These are phyloP conservation scores for Penicillium paradoxum DNA, from an alignment of 495 filamentous ascomycete genomes.

Conservation along the genomic window DNA sequence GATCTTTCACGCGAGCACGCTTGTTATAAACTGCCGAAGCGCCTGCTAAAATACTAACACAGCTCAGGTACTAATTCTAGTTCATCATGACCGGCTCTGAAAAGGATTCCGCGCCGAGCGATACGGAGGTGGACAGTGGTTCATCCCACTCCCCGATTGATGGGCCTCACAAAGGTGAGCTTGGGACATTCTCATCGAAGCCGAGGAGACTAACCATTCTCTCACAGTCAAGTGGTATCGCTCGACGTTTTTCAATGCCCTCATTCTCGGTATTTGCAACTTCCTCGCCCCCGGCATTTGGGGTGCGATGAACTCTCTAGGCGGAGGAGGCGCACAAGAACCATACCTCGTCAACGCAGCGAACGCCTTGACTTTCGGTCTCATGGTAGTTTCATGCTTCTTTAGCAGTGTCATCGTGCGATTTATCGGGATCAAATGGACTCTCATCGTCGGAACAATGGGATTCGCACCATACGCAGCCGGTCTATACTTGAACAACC, in stretches of 20 bases:
- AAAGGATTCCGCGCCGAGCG: constrained; percentile 17
- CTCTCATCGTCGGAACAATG: constrained; percentile 59
- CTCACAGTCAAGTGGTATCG: constrained; percentile 58
- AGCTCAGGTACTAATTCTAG: too few relatives aligned
- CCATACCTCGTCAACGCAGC: constrained; percentile 65
- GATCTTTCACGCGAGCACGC: neutral
- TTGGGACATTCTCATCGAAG: neutral
- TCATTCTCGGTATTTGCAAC: constrained; percentile 58
- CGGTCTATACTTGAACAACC: constrained; percentile 62
- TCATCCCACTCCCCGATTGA: constrained; percentile 1
- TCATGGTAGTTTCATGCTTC: constrained; percentile 60
- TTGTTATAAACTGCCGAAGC: neutral
- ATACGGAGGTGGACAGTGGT: constrained; percentile 16
- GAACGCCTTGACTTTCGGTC: constrained; percentile 62
- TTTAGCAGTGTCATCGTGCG: constrained; percentile 50
- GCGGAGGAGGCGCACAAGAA: constrained; percentile 57
- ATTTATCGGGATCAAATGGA: constrained; percentile 59
- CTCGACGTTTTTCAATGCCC: constrained; percentile 58
- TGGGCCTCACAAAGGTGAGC: constrained; percentile 24
- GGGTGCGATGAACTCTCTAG: constrained; percentile 65
- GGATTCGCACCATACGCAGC: constrained; percentile 63
- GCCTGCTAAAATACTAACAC: neutral
- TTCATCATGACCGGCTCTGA: constrained; percentile 15
- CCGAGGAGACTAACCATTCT: neutral
- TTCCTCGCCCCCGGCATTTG: constrained; percentile 63